Percentiles rank a stretch among this genome's conserved stretches.
Conservation (phyloP, 768 basidiomycete genomes). For the Serendipita sp. region DNA sequence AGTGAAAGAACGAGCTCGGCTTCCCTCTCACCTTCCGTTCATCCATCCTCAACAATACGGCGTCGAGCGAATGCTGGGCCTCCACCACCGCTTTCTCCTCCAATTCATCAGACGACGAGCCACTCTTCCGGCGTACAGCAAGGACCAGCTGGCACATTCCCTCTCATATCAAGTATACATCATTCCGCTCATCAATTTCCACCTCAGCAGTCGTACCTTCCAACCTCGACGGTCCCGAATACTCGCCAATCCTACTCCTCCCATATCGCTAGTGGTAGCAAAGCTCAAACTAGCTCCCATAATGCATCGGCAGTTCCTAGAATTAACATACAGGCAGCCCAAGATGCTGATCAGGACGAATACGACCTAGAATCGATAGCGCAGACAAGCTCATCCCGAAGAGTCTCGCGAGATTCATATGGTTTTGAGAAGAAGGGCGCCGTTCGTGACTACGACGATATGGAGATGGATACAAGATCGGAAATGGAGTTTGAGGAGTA, state of each 20-base stretch:
- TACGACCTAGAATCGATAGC: slow-evolving; percentile 5
- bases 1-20: background rate
- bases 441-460: background rate
- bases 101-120: background rate
- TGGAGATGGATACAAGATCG: background rate
- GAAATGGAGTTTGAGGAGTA: slow-evolving; percentile 3
- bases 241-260: slow-evolving; percentile 1
- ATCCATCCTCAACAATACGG: background rate
- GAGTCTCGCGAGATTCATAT: background rate
- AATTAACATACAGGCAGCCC: background rate
- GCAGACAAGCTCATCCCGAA: background rate
- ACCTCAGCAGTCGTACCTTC: background rate
- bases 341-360: background rate
- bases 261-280: background rate
- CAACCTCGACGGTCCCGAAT: background rate
- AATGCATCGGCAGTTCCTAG: background rate
- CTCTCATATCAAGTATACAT: background rate
- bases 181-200: background rate
- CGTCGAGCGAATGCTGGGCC: slow-evolving; percentile 3
- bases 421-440: slow-evolving; percentile 1
- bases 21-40: background rate
- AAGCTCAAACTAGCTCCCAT: background rate
- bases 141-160: background rate
- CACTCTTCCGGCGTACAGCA: background rate
- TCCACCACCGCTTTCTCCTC: slow-evolving; percentile 7